A percentile compares a stretch with the other conserved stretches of the same genome.
Evolutionary conservation across 139 green algal species (phyloP).

Genomic region (Chlamydomonas incerta): DNA sequence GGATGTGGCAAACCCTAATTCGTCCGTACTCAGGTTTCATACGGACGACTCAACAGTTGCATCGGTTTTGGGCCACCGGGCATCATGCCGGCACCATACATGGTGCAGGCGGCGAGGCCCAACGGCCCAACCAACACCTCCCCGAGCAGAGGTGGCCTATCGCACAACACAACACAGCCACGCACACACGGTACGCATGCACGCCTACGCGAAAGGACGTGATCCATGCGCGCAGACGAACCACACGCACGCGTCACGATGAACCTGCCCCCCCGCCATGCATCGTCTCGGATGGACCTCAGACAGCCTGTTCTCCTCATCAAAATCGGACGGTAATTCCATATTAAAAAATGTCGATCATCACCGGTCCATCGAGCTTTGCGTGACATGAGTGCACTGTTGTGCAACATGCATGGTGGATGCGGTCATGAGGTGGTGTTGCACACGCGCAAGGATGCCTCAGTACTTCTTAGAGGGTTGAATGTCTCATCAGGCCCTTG

Average conservation of each 20-base stretch:
- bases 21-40: conserved; percentile 17
- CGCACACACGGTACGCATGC: no score
- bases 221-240: no score
- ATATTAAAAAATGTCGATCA: conserved; percentile 18
- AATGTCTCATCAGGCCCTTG: conserved; percentile 25
- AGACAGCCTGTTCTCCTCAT: conserved; percentile 36
- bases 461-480: conserved; percentile 50
- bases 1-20: conserved; percentile 24
- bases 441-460: background rate
- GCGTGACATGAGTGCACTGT: background rate
- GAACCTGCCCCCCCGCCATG: no score
- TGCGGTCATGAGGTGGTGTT: background rate
- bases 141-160: no score
- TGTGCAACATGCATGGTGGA: background rate
- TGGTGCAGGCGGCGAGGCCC: background rate
- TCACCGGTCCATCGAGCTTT: background rate
- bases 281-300: background rate
- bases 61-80: background rate
- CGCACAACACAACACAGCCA: no score
- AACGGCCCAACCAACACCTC: no score
- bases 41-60: conserved; percentile 34
- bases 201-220: no score
- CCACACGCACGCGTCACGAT: no score
- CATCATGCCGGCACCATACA: background rate
- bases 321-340: conserved; percentile 41